Evolutionary conservation across 2,329 filamentous ascomycete species (phyloP), one percentile per base, ranked within the genome.

Genomic region (Colletotrichum noveboracense): DNA sequence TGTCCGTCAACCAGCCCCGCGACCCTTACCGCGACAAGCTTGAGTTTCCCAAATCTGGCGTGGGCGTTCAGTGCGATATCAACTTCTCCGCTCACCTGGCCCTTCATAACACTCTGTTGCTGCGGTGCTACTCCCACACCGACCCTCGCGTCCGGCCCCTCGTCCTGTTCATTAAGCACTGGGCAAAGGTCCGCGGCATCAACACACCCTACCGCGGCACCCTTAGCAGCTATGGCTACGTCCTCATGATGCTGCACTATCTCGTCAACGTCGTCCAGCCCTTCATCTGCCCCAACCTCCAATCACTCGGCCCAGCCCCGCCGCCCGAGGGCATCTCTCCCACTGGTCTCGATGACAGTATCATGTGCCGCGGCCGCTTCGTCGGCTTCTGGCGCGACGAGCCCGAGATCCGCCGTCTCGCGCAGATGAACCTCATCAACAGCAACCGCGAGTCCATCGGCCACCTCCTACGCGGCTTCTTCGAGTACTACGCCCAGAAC

Each of bases 221-320:
- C 0, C 87, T 98, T 21, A 96, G 94, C 68, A 96, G 94, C 78
- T 98, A 98, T 80, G 96, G 96, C 66, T 98, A 96, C 84, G 95
- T 97, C 7, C 86, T 98, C 52, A 98, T 98, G 96, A 93, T 97
- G 6, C 87, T 98, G 18, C 96, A 98, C 84, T 98, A 96, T 81
- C 90, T 98, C 32, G 92, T 97, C 80, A 98, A 98, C 79, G 84
- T 98, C 68, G 94, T 91, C 1, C 88, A 91, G 64, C 96, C 96
- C 1, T 95, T 95, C 70, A 94, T 98, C 21, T 92, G 95, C 74
- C 95, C 94, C 0, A 98, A 98, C 80, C 88, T 98, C 3, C 95
- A 97, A 81, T 85, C 88, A 70, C 87, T 89, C 79, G 89, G 85
- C 43, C 88, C 85, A 12, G 85, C 83, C 10, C 86, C 86, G 13